These are phyloP conservation scores for Durio zibethinus DNA, from an alignment of 345 rosid species.

Conservation along the genomic window DNA sequence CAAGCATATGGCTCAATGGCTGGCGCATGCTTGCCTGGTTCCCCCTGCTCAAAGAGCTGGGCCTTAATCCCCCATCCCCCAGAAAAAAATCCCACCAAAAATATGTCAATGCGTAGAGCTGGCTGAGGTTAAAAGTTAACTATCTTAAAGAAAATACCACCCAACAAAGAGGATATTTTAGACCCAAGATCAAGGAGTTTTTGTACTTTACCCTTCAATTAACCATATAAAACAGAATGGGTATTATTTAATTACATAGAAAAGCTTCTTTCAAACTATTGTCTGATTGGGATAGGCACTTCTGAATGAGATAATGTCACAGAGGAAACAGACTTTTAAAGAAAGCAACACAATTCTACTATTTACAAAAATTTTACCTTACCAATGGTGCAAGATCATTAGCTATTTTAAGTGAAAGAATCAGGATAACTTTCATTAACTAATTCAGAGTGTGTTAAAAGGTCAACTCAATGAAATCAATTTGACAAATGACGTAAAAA, in stretches of 20 bases:
- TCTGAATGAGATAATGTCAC: background rate
- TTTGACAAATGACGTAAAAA: background rate
- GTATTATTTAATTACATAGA: background rate
- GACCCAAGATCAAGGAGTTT: background rate
- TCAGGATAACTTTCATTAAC: background rate
- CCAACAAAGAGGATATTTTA: background rate
- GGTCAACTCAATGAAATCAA: background rate
- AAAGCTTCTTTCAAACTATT: background rate
- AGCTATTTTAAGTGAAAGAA: background rate
- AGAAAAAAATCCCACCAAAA: background rate
- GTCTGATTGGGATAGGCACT: background rate
- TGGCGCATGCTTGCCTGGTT: background rate
- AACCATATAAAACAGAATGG: background rate
- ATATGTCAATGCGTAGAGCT: background rate
- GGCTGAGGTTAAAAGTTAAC: background rate
- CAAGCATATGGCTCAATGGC: background rate
- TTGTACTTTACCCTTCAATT: background rate
- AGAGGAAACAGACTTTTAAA: background rate
- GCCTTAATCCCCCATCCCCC: background rate
- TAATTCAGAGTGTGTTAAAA: background rate
- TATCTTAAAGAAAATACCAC: background rate
- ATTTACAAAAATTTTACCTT: background rate
- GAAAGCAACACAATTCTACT: background rate
- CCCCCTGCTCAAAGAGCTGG: background rate
- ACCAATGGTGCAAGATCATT: background rate